These are phyloP conservation scores for Aspergillus cavernicola DNA, from an alignment of 495 filamentous ascomycete genomes.

Conservation along the genomic window DNA sequence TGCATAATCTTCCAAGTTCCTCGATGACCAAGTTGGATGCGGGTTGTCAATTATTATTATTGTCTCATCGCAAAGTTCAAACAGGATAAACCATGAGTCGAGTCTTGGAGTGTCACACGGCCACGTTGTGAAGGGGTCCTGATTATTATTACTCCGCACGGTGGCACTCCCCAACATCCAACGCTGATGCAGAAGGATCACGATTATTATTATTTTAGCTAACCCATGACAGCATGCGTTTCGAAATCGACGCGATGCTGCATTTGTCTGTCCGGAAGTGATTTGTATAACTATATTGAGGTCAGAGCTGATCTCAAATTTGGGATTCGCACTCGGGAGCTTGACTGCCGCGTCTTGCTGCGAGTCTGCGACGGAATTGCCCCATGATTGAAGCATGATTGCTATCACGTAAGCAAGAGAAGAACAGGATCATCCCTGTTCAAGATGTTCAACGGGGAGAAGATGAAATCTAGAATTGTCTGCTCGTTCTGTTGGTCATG, in stretches of 20 bases:
- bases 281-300: neutral
- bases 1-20: neutral
- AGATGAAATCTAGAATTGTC: no score
- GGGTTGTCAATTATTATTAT: neutral
- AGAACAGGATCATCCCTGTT: neutral
- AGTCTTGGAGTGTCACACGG: neutral
- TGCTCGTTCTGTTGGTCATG: no score
- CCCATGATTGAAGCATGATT: no score
- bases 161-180: neutral
- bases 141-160: conserved; percentile 1
- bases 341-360: neutral
- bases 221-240: neutral
- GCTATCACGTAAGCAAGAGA: neutral
- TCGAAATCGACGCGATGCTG: neutral
- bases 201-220: neutral
- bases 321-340: neutral
- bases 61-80: neutral
- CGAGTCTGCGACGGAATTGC: no score
- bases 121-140: neutral
- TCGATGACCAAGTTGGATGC: neutral
- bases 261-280: no score
- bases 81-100: no score
- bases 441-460: no score
- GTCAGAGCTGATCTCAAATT: neutral
- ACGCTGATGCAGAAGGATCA: neutral